Evolutionary conservation across 306 rosid genomes (phyloP), one percentile per base, ranked within the genome.

Genomic region (Alnus glutinosa): DNA sequence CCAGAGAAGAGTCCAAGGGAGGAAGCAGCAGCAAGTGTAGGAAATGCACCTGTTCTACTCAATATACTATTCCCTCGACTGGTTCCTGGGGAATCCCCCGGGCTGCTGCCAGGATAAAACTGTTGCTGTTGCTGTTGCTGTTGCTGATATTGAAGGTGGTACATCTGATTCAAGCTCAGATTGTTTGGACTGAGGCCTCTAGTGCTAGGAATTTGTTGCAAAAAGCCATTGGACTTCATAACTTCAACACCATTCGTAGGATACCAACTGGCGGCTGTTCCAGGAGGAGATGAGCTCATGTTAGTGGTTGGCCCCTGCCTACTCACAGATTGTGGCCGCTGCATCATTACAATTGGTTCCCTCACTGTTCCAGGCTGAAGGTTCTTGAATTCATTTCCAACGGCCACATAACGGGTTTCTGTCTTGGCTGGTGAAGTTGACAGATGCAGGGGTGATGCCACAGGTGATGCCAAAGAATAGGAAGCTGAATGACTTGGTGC

Each of bases 1-100:
- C 93, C 94, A 2, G 99, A 91, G 88, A 93, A 96, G n/a, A 96
- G 94, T 46, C 99, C 99, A 0, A 96, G 92, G 50, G 98, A 96
- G 46, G 98, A 85, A 48, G 99, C 97, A 23, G 96, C 91, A 73
- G 97, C 93, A 64, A 96, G 84, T 3, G 89, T 67, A 39, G 97
- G 94, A 57, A 92, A 80, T 52, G 92, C 78, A 82, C 88, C 90
- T 13, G 87, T 75, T 82, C 96, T 88, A 80, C 81, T 89, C 96
- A 93, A 89, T 30, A 80, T 73, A 80, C 76, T 64, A 85, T 86
- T 95, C 76, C 90, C 97, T 78, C 86, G 86, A 77, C 64, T 86
- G 51, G 83, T 61, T 73, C 81, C 92, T 16, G 88, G 87, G 62
- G 87, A 85, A 80, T 92, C 98, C 69, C 83, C 90, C 34, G 85